Evolutionary conservation across 2,329 filamentous ascomycete genomes (phyloP).

Genomic region (Penicillium sp.): DNA sequence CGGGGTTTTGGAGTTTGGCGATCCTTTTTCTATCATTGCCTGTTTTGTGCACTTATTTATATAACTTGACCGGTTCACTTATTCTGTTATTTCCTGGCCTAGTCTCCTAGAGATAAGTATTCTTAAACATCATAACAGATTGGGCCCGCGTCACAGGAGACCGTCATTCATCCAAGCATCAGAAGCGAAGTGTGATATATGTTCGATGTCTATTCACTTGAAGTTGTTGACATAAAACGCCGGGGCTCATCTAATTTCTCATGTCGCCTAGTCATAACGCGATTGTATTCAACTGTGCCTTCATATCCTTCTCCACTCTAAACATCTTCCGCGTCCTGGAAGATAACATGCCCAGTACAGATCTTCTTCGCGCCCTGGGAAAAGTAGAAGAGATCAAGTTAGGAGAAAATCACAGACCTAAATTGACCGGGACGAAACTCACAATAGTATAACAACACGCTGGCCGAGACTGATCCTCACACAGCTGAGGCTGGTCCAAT

Average conservation of each 20-base stretch:
- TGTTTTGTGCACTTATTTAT: neutral
- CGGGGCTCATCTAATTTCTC: neutral
- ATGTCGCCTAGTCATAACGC: neutral
- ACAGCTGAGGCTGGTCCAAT: slow-evolving; percentile 22
- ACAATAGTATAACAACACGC: slow-evolving; percentile 36
- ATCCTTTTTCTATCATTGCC: slow-evolving; percentile 1
- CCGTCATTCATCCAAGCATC: neutral
- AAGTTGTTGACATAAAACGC: slow-evolving; percentile 17
- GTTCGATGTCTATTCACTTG: slow-evolving; percentile 10
- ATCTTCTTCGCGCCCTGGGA: slow-evolving; percentile 28
- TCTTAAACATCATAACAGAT: neutral
- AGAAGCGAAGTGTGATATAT: slow-evolving; percentile 3
- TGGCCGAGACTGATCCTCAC: slow-evolving; percentile 27
- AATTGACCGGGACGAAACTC: slow-evolving; percentile 13
- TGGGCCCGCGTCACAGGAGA: neutral
- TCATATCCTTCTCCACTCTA: slow-evolving; percentile 1
- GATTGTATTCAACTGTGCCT: slow-evolving; percentile 1
- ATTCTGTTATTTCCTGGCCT: neutral
- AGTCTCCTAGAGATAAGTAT: neutral
- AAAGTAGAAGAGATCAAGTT: neutral
- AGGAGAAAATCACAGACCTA: neutral
- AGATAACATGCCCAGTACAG: slow-evolving; percentile 29
- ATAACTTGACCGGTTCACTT: neutral
- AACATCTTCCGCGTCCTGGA: slow-evolving; percentile 22
- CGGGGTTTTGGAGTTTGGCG: slow-evolving; percentile 6